A percentile compares a stretch with the other conserved stretches of the same genome.
Conservation (phyloP, 2,329 filamentous ascomycete genomes). For the Aspergillus piperis region DNA sequence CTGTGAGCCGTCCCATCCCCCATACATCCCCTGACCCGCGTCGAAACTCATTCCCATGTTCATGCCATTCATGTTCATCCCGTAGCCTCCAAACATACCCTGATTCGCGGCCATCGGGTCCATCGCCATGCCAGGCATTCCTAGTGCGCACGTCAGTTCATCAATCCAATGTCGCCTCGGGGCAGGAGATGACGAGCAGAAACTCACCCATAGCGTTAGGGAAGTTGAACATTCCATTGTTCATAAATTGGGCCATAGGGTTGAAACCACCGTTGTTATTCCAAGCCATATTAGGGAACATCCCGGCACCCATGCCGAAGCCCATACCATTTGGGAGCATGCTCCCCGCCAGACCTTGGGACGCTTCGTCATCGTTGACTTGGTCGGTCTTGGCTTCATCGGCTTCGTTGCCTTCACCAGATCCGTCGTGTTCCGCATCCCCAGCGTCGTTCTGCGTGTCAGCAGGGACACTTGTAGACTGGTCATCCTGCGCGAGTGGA, state of each 20-base stretch:
- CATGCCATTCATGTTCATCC: constrained; percentile 85
- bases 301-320: constrained; percentile 49
- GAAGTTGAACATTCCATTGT: constrained; percentile 57
- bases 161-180: constrained; percentile 15
- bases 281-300: constrained; percentile 61
- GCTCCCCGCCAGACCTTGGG: constrained; percentile 14
- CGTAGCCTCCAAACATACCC: constrained; percentile 52
- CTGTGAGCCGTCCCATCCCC: constrained; percentile 79
- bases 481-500: constrained; percentile 16
- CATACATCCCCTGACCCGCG: constrained; percentile 64
- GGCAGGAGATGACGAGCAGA: neutral
- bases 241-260: constrained; percentile 69
- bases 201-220: constrained; percentile 87
- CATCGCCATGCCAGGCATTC: constrained; percentile 81
- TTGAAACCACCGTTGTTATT: constrained; percentile 65
- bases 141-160: constrained; percentile 44
- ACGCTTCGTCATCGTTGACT: constrained; percentile 17
- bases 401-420: constrained; percentile 19
- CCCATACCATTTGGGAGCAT: constrained; percentile 34
- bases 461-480: constrained; percentile 10
- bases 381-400: constrained; percentile 14
- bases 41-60: constrained; percentile 69
- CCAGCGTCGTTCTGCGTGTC: constrained; percentile 14
- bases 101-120: constrained; percentile 58
- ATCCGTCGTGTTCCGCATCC: constrained; percentile 11